phyloP scores from a whole-genome alignment of 2,329 filamentous ascomycete species.

The Bipolaris oryzae region DNA sequence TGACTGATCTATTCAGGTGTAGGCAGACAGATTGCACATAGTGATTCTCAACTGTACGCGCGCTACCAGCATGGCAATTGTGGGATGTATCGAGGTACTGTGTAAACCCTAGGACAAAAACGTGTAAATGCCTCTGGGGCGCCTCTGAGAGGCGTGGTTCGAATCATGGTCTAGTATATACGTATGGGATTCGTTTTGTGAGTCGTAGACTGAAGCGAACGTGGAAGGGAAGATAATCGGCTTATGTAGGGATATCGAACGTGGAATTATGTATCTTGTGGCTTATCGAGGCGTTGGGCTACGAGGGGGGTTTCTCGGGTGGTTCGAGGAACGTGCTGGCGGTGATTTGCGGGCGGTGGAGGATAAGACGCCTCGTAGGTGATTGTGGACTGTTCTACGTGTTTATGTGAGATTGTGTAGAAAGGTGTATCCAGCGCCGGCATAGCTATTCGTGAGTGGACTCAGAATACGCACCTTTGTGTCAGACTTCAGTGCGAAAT shows the following conservation, averaged over 20 bases:
- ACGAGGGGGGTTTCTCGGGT: constrained; percentile 8
- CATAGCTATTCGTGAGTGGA: constrained; percentile 9
- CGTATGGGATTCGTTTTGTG: constrained; percentile 11
- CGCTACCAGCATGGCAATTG: constrained; percentile 4
- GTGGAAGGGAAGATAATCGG: not conserved
- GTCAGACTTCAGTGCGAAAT: constrained; percentile 12
- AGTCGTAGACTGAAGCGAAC: constrained; percentile 7
- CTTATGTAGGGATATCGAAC: not conserved
- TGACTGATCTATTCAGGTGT: not conserved
- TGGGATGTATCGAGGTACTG: constrained; percentile 6
- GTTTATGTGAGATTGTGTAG: constrained; percentile 5
- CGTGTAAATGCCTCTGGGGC: constrained; percentile 6
- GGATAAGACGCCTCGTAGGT: not conserved
- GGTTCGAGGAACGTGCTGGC: constrained; percentile 6
- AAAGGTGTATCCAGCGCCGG: constrained; percentile 14
- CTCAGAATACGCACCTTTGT: constrained; percentile 11
- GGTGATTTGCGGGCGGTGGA: constrained; percentile 9
- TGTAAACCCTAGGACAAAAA: constrained; percentile 14
- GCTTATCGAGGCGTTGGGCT: constrained; percentile 11
- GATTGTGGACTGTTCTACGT: constrained; percentile 5
- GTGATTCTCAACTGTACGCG: constrained; percentile 3
- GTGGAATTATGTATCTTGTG: constrained; percentile 8
- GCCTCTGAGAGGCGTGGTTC: constrained; percentile 8
- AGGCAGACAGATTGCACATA: constrained; percentile 1
- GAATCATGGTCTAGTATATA: constrained; percentile 8